phyloP scores from a whole-genome alignment of 176 grass and related monocot species.

The Ensete ventricosum region DNA sequence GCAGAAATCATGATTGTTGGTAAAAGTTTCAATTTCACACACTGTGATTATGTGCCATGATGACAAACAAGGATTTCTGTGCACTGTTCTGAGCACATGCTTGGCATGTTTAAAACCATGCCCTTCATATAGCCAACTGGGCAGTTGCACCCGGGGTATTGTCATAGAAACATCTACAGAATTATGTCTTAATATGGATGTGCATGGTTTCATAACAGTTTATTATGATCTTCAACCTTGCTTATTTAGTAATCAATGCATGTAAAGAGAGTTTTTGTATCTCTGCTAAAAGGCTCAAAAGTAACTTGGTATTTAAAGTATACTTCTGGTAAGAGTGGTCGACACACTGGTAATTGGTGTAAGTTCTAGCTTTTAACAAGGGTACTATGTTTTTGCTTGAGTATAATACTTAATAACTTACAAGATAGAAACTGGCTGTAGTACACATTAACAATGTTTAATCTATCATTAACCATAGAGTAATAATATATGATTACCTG shows the following conservation, averaged over 20 bases:
- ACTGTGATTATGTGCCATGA: background rate
- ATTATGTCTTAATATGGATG: background rate
- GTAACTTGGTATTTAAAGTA: background rate
- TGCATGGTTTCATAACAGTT: background rate
- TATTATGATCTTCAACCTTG: background rate
- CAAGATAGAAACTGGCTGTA: background rate
- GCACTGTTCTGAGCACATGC: background rate
- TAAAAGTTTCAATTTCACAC: no score
- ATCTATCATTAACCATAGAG: constrained; percentile 1
- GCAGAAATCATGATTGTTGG: no score
- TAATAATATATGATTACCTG: no score
- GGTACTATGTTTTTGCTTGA: no score
- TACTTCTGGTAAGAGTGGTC: no score
- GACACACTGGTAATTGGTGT: background rate
- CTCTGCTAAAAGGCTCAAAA: background rate
- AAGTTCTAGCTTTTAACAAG: background rate
- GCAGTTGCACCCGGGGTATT: background rate
- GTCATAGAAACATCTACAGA: background rate
- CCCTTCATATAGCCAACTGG: background rate
- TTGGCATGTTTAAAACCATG: background rate
- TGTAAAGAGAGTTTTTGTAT: background rate
- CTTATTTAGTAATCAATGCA: background rate
- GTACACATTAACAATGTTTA: background rate
- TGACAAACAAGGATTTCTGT: background rate
- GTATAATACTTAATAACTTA: background rate